A percentile compares a stretch with the other conserved stretches of the same genome.
These are phyloP conservation scores for Senna tora DNA, from an alignment of 306 rosid species.

Conservation along the genomic window DNA sequence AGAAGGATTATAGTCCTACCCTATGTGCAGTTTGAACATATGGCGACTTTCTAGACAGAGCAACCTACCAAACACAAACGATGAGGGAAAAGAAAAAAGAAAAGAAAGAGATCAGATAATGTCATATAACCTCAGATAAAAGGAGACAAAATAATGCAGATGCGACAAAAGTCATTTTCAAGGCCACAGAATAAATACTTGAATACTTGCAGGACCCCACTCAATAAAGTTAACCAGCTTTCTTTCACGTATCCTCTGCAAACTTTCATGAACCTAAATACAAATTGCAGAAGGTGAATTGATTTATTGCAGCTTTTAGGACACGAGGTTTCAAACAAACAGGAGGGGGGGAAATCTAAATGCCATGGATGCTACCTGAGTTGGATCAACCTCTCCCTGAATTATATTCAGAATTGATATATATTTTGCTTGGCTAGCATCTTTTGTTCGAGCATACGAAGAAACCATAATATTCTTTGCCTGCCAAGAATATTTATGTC, in stretches of 20 bases:
- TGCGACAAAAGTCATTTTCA: conserved; percentile 25
- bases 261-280: conserved; percentile 94
- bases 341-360: conserved; percentile 1
- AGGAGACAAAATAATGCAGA: conserved; percentile 26
- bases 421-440: conserved; percentile 98
- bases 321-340: conserved; percentile 9
- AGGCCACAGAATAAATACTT: conserved; percentile 54
- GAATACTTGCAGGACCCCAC: conserved; percentile 99
- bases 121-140: conserved; percentile 26
- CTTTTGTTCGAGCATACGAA: conserved; percentile 96
- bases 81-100: neutral
- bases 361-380: conserved; percentile 63
- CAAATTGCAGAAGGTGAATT: conserved; percentile 23
- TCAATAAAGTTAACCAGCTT: conserved; percentile 96
- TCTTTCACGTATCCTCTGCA: conserved; percentile 99
- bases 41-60: conserved; percentile 97
- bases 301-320: neutral
- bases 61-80: conserved; percentile 62
- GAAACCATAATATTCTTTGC: conserved; percentile 99
- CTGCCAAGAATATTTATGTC: conserved; percentile 53
- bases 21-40: conserved; percentile 97
- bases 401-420: conserved; percentile 96
- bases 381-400: conserved; percentile 99
- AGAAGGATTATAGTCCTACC: conserved; percentile 48
- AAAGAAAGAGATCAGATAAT: conserved; percentile 9